A percentile compares a stretch with the other conserved stretches of the same genome.
phyloP scores from a whole-genome alignment of 2,329 filamentous ascomycete species.

The Monilinia aucupariae region DNA sequence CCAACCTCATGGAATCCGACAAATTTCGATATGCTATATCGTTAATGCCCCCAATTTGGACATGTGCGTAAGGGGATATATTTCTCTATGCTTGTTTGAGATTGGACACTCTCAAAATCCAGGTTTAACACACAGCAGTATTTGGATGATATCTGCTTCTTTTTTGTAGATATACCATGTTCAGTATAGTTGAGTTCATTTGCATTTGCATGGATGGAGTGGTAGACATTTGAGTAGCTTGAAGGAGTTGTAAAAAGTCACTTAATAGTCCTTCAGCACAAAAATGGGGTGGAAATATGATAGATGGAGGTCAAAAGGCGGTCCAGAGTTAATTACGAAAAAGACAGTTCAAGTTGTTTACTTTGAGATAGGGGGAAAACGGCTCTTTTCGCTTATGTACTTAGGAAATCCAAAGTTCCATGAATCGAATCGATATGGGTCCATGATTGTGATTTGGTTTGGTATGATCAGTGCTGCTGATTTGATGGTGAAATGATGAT shows the following conservation, averaged over 20 bases:
- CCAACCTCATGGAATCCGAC: not conserved
- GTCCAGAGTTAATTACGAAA: constrained; percentile 1
- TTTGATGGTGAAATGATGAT: not conserved
- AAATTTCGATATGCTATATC: not conserved
- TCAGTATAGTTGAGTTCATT: constrained; percentile 14
- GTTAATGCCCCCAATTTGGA: constrained; percentile 6
- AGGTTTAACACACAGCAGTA: constrained; percentile 11
- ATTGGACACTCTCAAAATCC: constrained; percentile 7
- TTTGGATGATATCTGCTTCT: constrained; percentile 15
- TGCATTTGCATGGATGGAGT: constrained; percentile 7
- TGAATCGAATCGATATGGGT: not conserved
- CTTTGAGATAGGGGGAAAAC: not conserved
- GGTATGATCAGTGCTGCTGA: not conserved
- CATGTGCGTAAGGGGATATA: not conserved
- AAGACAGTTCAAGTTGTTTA: not conserved
- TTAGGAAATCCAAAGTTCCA: not conserved
- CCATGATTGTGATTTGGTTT: not conserved
- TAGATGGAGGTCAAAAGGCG: constrained; percentile 3
- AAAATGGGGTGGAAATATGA: not conserved
- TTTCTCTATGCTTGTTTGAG: not conserved
- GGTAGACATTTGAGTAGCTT: constrained; percentile 2
- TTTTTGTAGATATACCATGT: constrained; percentile 18
- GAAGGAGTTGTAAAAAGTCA: constrained; percentile 12
- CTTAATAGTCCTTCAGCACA: constrained; percentile 6
- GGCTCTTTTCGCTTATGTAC: constrained; percentile 12